These are phyloP conservation scores for Lithospermum erythrorhizon DNA, from an alignment of 257 asterid species.

Conservation along the genomic window DNA sequence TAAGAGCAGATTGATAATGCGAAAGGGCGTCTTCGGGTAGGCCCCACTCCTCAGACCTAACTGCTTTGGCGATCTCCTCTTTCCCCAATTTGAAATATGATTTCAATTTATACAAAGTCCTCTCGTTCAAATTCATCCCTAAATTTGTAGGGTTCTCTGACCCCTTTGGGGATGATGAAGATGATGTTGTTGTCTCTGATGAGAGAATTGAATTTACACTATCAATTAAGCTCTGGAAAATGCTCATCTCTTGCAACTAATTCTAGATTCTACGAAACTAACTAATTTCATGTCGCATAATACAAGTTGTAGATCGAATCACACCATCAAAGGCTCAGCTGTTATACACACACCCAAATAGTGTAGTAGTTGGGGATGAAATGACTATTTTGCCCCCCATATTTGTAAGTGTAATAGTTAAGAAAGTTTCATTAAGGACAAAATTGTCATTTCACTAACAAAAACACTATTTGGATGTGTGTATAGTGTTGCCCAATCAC, in stretches of 20 bases:
- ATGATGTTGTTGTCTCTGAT: constrained; percentile 29
- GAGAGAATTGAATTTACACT: constrained; percentile 53
- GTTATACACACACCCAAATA: too few species aligned
- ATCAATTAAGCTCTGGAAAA: constrained; percentile 44
- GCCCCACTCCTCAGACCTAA: constrained; percentile 96
- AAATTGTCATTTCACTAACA: too few species aligned
- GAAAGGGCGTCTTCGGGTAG: constrained; percentile 61
- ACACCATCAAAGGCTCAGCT: too few species aligned
- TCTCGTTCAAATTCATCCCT: constrained; percentile 81
- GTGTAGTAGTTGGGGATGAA: too few species aligned
- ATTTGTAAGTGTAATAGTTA: too few species aligned
- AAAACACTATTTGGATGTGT: too few species aligned
- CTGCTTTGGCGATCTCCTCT: constrained; percentile 76
- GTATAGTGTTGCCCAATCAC: too few species aligned
- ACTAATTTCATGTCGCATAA: too few species aligned
- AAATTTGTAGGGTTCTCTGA: constrained; percentile 34
- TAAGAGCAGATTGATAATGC: constrained; percentile 57
- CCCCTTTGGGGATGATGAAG: constrained; percentile 6
- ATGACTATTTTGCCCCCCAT: too few species aligned
- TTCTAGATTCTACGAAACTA: too few species aligned
- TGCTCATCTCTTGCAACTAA: constrained; percentile 31
- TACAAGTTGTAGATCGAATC: too few species aligned
- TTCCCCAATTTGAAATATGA: constrained; percentile 87
- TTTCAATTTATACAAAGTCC: constrained; percentile 74
- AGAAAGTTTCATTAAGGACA: too few species aligned